Evolutionary conservation across 148 eudicot species (phyloP).

Genomic region (Rhododendron simsii): DNA sequence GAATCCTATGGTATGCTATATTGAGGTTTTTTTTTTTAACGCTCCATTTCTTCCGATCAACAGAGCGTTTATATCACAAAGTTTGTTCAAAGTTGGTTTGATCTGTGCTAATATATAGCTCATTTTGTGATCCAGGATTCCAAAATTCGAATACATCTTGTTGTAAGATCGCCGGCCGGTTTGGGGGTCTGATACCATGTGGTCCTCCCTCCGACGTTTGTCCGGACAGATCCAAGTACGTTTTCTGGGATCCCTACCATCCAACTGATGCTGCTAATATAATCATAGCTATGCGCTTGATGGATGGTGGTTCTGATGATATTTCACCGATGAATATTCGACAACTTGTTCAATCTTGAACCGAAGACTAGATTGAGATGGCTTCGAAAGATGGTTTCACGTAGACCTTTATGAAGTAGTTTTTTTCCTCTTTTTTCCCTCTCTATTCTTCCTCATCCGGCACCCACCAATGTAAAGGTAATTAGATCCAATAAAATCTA

Average conservation of each 20-base stretch:
- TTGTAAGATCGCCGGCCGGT: slow-evolving; percentile 50
- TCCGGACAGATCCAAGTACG: slow-evolving; percentile 58
- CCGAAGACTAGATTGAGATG: neutral
- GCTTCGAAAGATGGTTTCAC: neutral
- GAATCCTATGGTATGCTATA: slow-evolving; percentile 50
- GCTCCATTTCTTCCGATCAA: neutral
- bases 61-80: neutral
- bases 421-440: no score
- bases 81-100: neutral
- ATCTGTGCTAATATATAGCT: neutral
- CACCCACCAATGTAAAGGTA: no score
- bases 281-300: slow-evolving; percentile 53
- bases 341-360: slow-evolving; percentile 31
- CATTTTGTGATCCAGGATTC: slow-evolving; percentile 43
- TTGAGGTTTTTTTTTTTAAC: neutral
- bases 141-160: slow-evolving; percentile 57
- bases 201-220: slow-evolving; percentile 59
- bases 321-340: slow-evolving; percentile 56
- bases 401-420: neutral
- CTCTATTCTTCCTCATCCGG: no score
- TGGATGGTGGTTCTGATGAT: slow-evolving; percentile 46
- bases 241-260: slow-evolving; percentile 93
- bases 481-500: no score
- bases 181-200: slow-evolving; percentile 81
- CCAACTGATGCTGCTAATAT: slow-evolving; percentile 76